Evolutionary conservation across 1,284 basidiomycete species (phyloP), one percentile per base, ranked within the genome.

Genomic region (Trichosporon coremiiforme): DNA sequence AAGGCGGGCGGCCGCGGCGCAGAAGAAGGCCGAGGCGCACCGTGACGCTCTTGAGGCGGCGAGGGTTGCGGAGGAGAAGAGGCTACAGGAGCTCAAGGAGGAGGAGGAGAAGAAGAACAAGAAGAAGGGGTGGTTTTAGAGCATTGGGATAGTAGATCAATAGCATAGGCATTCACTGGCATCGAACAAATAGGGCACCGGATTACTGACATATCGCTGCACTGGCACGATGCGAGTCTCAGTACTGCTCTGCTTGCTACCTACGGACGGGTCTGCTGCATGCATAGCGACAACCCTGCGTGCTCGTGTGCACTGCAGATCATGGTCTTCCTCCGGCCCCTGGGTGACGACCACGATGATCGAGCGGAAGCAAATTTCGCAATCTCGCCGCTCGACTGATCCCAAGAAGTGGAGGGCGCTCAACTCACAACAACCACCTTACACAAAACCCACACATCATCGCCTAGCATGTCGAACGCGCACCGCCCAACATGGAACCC

Each of bases 401-500:
- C 50, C 25, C 12, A 31, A 10, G 31, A n/a, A n/a, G 29, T 62
- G 29, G 29, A 62, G 57, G 31, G 29, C 55, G 25, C 66, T 45
- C 57, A 53, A 57, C 45, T 64, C 47, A 45, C 31, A n/a, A 17
- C 20, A 20, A 38, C 20, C 41, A 31, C 41, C 53, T 13, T 60
- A 47, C 25, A 25, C 25, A 25, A 25, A 25, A 25, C 60, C 20
- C 29, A 41, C 20, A 38, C 9, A 17, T 20, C 62, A 53, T 20
- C 47, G 35, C 31, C 36, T 70, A 77, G 13, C n/a, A 84, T 84
- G 83, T 84, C 83, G 17, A 78, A 83, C 76, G 83, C 83, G 12
- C 83, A 84, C 72, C 72, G 83, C 73, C 83, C 83, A 55, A 83
- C 81, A 71, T 84, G 83, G 83, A 80, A 81, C 70, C 84, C 84